Evolutionary conservation across 768 basidiomycete species (phyloP).

Genomic region (Leccinellum albellum): DNA sequence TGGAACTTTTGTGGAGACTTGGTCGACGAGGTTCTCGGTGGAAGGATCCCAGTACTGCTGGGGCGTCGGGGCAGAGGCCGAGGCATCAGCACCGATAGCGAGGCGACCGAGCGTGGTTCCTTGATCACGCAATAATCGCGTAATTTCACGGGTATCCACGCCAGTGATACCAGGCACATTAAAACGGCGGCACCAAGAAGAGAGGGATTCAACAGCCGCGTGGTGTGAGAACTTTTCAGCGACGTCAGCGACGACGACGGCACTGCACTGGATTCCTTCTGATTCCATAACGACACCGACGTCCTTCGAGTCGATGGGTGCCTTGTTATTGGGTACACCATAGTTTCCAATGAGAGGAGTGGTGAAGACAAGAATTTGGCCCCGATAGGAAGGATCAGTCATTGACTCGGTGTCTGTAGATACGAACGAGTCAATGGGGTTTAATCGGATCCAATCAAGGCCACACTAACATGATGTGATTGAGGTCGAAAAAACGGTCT

Average conservation of each 20-base stretch:
- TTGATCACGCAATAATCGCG: constrained; percentile 88
- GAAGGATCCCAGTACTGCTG: constrained; percentile 94
- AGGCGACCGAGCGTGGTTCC: constrained; percentile 94
- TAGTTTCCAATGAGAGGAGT: constrained; percentile 99
- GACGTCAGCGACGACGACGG: constrained; percentile 89
- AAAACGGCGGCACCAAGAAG: constrained; percentile 89
- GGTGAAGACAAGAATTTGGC: constrained; percentile 98
- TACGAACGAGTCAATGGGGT: constrained; percentile 11
- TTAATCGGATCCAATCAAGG: not conserved
- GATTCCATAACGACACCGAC: constrained; percentile 91
- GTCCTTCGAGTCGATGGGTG: constrained; percentile 67
- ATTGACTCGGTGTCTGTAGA: constrained; percentile 94
- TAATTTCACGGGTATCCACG: constrained; percentile 97
- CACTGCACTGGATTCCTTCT: constrained; percentile 83
- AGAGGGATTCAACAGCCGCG: constrained; percentile 86
- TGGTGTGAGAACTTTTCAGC: constrained; percentile 96
- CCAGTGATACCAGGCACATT: constrained; percentile 92
- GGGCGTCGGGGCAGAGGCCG: constrained; percentile 51
- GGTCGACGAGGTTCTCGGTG: constrained; percentile 87
- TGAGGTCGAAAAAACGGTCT: constrained; percentile 98
- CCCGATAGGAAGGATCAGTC: constrained; percentile 98
- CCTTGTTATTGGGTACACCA: constrained; percentile 82
- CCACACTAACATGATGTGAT: constrained; percentile 87
- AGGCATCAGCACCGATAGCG: constrained; percentile 72
- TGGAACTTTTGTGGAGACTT: constrained; percentile 80